These are phyloP conservation scores for Sporormia fimetaria DNA, from an alignment of 495 filamentous ascomycete genomes.

Conservation along the genomic window DNA sequence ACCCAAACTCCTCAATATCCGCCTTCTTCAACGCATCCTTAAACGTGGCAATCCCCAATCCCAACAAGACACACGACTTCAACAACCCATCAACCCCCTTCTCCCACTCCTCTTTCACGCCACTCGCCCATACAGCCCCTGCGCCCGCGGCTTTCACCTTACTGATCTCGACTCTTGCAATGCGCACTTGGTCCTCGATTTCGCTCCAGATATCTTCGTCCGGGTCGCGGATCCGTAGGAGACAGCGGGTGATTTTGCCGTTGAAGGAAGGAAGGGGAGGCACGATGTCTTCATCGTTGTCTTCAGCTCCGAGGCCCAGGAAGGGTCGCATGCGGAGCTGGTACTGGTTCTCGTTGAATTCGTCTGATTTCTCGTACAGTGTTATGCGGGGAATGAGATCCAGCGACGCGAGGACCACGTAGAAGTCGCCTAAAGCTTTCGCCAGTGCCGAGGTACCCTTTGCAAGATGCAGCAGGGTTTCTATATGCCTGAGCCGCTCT, in stretches of 20 bases:
- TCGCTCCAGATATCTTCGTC: conserved; percentile 1
- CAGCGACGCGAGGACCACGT: conserved; percentile 52
- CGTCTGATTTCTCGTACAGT: conserved; percentile 58
- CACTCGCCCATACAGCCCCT: conserved; percentile 19
- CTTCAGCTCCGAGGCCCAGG: too few species aligned
- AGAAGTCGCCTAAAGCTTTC: too few species aligned
- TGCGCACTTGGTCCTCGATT: conserved; percentile 19
- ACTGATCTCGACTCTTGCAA: conserved; percentile 24
- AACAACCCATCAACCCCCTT: conserved; percentile 40
- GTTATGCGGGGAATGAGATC: conserved; percentile 45
- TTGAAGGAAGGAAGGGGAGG: conserved; percentile 16
- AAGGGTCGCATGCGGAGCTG: conserved; percentile 89
- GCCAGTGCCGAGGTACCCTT: too few species aligned
- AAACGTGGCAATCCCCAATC: conserved; percentile 48
- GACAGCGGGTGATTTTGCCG: too few species aligned
- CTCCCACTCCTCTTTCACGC: conserved; percentile 27
- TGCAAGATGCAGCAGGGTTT: too few species aligned
- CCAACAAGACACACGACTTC: conserved; percentile 54
- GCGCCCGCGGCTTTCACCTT: conserved; percentile 26
- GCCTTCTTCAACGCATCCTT: conserved; percentile 14
- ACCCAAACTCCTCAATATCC: conserved; percentile 1
- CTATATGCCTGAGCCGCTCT: too few species aligned
- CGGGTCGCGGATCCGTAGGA: background rate
- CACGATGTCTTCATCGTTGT: too few species aligned
- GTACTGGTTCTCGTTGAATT: conserved; percentile 66